Evolutionary conservation across 345 rosid genomes (phyloP).

Genomic region (Corchorus olitorius): DNA sequence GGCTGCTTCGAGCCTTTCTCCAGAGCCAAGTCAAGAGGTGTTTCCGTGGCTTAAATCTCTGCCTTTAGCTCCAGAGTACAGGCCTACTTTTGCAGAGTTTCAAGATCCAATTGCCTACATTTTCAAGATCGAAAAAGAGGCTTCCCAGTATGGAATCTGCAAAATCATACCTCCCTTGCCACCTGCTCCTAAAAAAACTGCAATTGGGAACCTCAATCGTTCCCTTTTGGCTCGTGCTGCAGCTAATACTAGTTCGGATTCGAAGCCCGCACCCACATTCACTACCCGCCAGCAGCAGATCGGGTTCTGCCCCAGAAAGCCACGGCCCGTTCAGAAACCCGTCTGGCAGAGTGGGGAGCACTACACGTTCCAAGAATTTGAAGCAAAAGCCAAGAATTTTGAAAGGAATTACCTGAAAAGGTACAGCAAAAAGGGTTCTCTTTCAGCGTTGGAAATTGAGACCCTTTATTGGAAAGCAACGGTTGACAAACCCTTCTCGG

Average conservation of each 20-base stretch:
- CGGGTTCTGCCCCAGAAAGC: slow-evolving; percentile 97
- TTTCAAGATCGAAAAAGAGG: slow-evolving; percentile 93
- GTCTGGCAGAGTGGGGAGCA: slow-evolving; percentile 98
- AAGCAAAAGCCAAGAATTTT: slow-evolving; percentile 77
- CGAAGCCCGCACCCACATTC: slow-evolving; percentile 74
- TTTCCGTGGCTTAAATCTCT: slow-evolving; percentile 88
- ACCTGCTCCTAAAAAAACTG: slow-evolving; percentile 65
- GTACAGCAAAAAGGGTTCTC: slow-evolving; percentile 51
- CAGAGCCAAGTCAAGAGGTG: slow-evolving; percentile 62
- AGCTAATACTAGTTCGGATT: slow-evolving; percentile 29
- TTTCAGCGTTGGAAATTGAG: slow-evolving; percentile 75
- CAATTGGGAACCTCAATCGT: slow-evolving; percentile 71
- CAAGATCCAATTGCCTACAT: slow-evolving; percentile 99
- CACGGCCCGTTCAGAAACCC: slow-evolving; percentile 83
- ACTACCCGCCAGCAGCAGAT: slow-evolving; percentile 99
- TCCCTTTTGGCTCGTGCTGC: slow-evolving; percentile 71
- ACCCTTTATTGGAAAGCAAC: slow-evolving; percentile 97
- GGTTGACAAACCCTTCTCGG: slow-evolving; percentile 87
- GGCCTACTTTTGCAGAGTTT: slow-evolving; percentile 80
- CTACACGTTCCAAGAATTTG: slow-evolving; percentile 86
- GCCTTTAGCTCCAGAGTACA: slow-evolving; percentile 92
- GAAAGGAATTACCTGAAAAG: slow-evolving; percentile 71
- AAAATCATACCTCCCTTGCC: slow-evolving; percentile 91
- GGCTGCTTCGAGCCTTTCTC: slow-evolving; percentile 46
- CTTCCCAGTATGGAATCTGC: slow-evolving; percentile 93